Conservation (phyloP, 2,329 filamentous ascomycete species). For the Penicillium verrucosum region DNA sequence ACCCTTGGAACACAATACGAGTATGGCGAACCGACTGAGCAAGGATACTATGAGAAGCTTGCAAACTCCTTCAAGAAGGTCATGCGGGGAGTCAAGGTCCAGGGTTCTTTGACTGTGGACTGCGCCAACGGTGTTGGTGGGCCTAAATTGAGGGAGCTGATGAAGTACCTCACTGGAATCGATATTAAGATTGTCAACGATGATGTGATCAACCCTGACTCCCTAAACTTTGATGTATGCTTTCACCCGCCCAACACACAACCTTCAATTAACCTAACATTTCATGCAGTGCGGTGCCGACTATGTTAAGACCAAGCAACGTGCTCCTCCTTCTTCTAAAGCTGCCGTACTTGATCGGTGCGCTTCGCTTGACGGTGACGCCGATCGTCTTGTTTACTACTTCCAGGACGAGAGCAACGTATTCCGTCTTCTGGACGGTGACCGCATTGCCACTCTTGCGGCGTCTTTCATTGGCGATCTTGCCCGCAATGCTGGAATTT, state of each 20-base stretch:
- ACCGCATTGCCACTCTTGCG: conserved; percentile 91
- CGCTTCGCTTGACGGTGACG: conserved; percentile 92
- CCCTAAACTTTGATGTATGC: conserved; percentile 79
- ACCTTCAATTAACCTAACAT: conserved; percentile 17
- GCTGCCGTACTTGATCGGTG: conserved; percentile 72
- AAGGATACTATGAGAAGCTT: conserved; percentile 94
- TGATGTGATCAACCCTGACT: conserved; percentile 83
- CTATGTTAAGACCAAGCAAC: conserved; percentile 95
- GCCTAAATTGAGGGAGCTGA: conserved; percentile 79
- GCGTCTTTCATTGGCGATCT: conserved; percentile 93
- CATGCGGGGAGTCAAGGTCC: conserved; percentile 70
- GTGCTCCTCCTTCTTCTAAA: conserved; percentile 78
- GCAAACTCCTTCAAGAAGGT: conserved; percentile 78
- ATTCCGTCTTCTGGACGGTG: conserved; percentile 92
- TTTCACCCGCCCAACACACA: neutral
- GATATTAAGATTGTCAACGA: conserved; percentile 89
- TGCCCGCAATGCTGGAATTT: conserved; percentile 72
- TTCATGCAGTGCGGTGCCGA: conserved; percentile 77
- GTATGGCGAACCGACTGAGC: conserved; percentile 85
- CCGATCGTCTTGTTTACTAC: conserved; percentile 94
- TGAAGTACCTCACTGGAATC: conserved; percentile 75
- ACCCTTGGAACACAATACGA: conserved; percentile 81
- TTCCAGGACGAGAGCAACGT: conserved; percentile 76
- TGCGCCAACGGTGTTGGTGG: conserved; percentile 96
- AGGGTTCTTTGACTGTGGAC: conserved; percentile 77